Conservation (phyloP, 257 asterid species). For the Primulina huaijiensis region DNA sequence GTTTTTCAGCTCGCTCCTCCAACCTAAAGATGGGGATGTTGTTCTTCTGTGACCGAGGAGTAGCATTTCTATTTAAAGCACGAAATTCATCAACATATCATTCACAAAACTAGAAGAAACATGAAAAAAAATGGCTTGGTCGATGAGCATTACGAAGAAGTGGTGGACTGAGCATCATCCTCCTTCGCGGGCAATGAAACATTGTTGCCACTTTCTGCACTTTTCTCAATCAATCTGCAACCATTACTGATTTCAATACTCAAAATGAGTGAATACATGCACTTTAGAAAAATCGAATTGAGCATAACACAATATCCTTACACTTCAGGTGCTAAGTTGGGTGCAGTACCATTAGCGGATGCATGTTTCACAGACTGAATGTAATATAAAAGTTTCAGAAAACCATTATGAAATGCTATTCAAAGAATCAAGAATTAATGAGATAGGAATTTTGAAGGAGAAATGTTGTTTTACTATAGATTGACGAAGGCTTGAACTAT, state of each 20-base stretch:
- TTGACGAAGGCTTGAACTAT: slow-evolving; percentile 29
- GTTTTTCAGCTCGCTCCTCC: slow-evolving; percentile 78
- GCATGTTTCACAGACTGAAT: slow-evolving; percentile 37
- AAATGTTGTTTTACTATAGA: slow-evolving; percentile 29
- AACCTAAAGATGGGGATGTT: slow-evolving; percentile 55
- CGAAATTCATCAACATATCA: slow-evolving; percentile 16
- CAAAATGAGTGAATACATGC: neutral
- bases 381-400: neutral
- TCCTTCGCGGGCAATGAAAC: slow-evolving; percentile 33
- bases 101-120: neutral
- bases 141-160: slow-evolving; percentile 56
- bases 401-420: neutral
- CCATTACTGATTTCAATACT: slow-evolving; percentile 6
- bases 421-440: neutral
- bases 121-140: neutral
- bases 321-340: slow-evolving; percentile 33
- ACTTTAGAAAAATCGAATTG: neutral
- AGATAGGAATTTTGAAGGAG: neutral
- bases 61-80: slow-evolving; percentile 39
- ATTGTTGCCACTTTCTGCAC: slow-evolving; percentile 33
- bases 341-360: slow-evolving; percentile 31
- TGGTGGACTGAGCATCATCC: slow-evolving; percentile 66
- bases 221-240: slow-evolving; percentile 46
- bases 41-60: slow-evolving; percentile 40
- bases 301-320: slow-evolving; percentile 22